phyloP scores from a whole-genome alignment of 768 basidiomycete genomes.

The Amanita fuliginea region DNA sequence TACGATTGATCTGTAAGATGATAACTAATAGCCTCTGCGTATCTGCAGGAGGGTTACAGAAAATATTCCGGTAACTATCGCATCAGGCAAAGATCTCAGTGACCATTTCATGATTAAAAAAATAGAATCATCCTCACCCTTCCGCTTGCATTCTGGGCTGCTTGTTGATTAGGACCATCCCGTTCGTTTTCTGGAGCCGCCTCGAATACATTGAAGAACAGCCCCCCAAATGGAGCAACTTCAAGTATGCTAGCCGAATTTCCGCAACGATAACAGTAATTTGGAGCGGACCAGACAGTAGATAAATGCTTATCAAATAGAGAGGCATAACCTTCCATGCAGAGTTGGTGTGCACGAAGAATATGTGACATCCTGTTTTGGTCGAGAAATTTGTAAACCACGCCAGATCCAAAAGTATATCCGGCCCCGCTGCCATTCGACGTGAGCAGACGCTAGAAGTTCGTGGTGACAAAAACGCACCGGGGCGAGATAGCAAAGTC shows the following conservation, averaged over 20 bases:
- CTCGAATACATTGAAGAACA: constrained; percentile 97
- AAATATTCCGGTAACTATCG: constrained; percentile 75
- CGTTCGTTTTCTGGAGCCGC: constrained; percentile 97
- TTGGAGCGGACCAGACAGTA: constrained; percentile 98
- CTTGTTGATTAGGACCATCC: constrained; percentile 78
- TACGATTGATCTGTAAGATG: neutral
- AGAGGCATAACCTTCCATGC: constrained; percentile 99
- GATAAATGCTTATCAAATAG: constrained; percentile 91
- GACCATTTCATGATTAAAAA: constrained; percentile 7
- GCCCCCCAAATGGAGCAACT: constrained; percentile 77
- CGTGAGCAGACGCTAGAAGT: constrained; percentile 11
- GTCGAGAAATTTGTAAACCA: constrained; percentile 95
- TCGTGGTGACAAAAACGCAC: constrained; percentile 34
- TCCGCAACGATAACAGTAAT: constrained; percentile 97
- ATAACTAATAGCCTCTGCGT: neutral
- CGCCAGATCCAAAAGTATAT: constrained; percentile 96
- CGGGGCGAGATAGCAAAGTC: constrained; percentile 98
- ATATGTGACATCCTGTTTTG: constrained; percentile 97
- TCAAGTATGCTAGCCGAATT: constrained; percentile 96
- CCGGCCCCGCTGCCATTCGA: constrained; percentile 72
- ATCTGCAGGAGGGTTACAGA: constrained; percentile 23
- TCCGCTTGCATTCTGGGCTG: constrained; percentile 55
- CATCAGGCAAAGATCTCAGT: constrained; percentile 6
- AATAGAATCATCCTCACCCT: constrained; percentile 40
- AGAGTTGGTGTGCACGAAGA: constrained; percentile 94